Evolutionary conservation across 2,329 filamentous ascomycete genomes (phyloP), one percentile per base, ranked within the genome.

Genomic region (Tolypocladium capitatum): DNA sequence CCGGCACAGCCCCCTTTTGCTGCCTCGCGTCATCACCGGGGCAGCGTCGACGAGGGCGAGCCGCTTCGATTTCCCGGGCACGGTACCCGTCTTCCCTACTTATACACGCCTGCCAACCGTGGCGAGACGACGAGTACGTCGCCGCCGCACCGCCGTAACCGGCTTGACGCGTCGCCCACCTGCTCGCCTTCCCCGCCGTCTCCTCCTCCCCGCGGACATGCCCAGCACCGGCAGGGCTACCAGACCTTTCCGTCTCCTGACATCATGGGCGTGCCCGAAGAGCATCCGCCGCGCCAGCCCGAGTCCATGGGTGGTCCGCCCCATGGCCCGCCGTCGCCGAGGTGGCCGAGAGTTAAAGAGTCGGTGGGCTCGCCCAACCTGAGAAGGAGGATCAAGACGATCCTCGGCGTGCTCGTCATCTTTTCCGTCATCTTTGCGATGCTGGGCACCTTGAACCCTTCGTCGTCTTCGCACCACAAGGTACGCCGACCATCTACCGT

Each of bases 111-210:
- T 16, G 33, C 43, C 24, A 28, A n/a, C n/a, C n/a, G 7, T 7
- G 38, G 14, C 8, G 24, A 41, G 38, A 28, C 34, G 21, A 16
- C 38, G 18, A 33, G 6, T 28, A 35, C 28, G 21, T 43, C 43
- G n/a, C 43, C 21, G 46, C 42, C 51, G 24, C 48, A 46, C 45
- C 52, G 52, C 43, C 56, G 59, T 16, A 53, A 52, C n/a, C 49
- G 50, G 27, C 49, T 54, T 36, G 70, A 72, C 48, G 71, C 72
- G 6, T 73, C 73, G 10, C 73, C 73, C 7, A 73, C 73, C 10
- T 76, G 76, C 56, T 71, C 69, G 2, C 71, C 72, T 8, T 69
- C 65, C 14, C 60, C 56, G 16, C 61, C 63, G 21, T 67, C 68
- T 13, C 59, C 64, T 8, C 52, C 59, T 48, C 3, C 16, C 24